Evolutionary conservation across 768 basidiomycete species (phyloP).

Genomic region (Suillus hirtellus): DNA sequence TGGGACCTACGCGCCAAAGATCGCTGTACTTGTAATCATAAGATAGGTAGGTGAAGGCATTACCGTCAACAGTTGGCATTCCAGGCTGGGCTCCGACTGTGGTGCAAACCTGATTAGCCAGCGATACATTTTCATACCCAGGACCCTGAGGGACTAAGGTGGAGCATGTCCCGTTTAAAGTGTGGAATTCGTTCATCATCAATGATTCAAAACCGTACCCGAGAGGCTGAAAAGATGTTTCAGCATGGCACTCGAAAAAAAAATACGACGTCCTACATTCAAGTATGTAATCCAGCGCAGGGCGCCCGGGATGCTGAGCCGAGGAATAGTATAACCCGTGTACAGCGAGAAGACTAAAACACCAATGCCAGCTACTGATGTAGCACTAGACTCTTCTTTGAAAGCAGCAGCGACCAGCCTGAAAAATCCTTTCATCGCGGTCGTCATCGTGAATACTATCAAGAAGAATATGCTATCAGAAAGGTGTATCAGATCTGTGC

Average conservation of each 20-base stretch:
- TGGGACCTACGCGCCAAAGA: conserved; percentile 46
- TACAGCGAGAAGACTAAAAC: conserved; percentile 58
- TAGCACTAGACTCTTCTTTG: conserved; percentile 59
- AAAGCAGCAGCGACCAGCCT: conserved; percentile 63
- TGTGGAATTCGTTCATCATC: conserved; percentile 81
- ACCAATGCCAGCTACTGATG: conserved; percentile 54
- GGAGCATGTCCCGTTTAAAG: conserved; percentile 60
- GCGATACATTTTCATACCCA: conserved; percentile 54
- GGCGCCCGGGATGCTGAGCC: conserved; percentile 65
- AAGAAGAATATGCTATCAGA: conserved; percentile 55
- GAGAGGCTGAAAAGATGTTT: conserved; percentile 1
- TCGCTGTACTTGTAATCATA: conserved; percentile 44
- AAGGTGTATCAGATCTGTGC: conserved; percentile 1
- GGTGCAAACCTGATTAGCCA: conserved; percentile 76
- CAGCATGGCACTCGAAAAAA: neutral
- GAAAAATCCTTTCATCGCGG: conserved; percentile 79
- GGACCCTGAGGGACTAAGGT: conserved; percentile 61
- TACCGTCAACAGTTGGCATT: conserved; percentile 59
- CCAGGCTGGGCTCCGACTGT: conserved; percentile 67
- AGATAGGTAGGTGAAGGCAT: conserved; percentile 49
- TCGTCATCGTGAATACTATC: conserved; percentile 54
- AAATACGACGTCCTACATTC: conserved; percentile 40
- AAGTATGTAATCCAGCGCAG: conserved; percentile 68
- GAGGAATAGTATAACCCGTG: conserved; percentile 59
- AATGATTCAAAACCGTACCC: conserved; percentile 57